phyloP scores from a whole-genome alignment of 2,329 filamentous ascomycete species.

The Rutstroemia sp. region DNA sequence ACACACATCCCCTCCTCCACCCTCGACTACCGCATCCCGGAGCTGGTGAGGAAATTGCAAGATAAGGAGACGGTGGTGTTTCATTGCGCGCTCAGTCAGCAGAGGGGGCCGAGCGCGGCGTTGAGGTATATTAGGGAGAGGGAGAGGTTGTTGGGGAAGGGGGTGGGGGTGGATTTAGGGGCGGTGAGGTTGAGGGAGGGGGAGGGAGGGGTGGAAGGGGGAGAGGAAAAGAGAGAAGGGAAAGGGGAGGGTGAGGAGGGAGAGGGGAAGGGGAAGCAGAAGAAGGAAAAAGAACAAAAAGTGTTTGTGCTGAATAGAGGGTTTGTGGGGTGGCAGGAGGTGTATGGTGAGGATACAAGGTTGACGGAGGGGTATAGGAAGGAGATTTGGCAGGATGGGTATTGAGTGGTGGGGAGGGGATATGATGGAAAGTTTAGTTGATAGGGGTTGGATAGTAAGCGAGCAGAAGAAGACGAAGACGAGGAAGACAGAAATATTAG shows the following conservation, averaged over 20 bases:
- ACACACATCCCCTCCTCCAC: constrained; percentile 66
- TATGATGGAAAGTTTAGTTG: neutral
- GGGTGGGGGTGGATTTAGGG: constrained; percentile 17
- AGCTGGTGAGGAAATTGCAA: constrained; percentile 69
- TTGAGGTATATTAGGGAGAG: constrained; percentile 69
- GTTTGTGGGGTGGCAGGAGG: constrained; percentile 84
- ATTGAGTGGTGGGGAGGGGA: constrained; percentile 11
- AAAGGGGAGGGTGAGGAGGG: constrained; percentile 23
- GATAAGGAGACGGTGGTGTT: constrained; percentile 83
- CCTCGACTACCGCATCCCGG: constrained; percentile 71
- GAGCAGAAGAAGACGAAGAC: too few relatives aligned
- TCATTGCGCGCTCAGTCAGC: constrained; percentile 88
- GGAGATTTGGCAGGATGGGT: constrained; percentile 63
- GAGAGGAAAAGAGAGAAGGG: constrained; percentile 30
- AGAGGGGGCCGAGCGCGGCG: constrained; percentile 80
- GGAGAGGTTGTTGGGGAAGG: constrained; percentile 38
- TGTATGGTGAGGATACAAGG: constrained; percentile 66
- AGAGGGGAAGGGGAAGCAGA: constrained; percentile 16
- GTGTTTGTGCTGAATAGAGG: constrained; percentile 78
- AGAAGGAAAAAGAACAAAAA: constrained; percentile 46
- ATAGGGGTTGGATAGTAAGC: too few relatives aligned
- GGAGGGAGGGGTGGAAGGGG: constrained; percentile 15
- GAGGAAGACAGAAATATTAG: too few relatives aligned
- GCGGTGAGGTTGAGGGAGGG: constrained; percentile 17
- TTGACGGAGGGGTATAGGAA: constrained; percentile 80